Conservation (phyloP, 805 yeast genomes). For the Trichomonascus vanleenenianus region DNA sequence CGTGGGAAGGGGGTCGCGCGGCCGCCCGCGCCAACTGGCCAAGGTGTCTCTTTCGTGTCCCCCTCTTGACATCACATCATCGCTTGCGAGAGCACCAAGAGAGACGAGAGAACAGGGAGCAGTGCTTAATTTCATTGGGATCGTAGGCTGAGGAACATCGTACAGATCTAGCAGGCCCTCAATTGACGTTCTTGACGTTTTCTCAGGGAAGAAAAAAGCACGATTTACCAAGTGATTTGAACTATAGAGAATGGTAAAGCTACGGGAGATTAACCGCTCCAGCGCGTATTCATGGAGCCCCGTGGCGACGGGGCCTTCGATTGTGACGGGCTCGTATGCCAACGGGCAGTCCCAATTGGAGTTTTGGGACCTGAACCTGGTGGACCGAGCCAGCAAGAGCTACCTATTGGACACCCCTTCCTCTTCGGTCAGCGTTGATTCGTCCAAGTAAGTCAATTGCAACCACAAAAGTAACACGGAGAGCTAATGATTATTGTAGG, state of each 20-base stretch:
- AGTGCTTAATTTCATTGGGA: too few relatives aligned
- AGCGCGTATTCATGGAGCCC: constrained; percentile 97
- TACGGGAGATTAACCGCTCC: constrained; percentile 74
- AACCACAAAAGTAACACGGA: constrained; percentile 13
- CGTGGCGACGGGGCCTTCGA: constrained; percentile 52
- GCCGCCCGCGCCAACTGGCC: too few relatives aligned
- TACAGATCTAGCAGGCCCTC: too few relatives aligned
- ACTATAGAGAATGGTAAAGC: constrained; percentile 72
- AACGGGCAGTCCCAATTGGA: constrained; percentile 83
- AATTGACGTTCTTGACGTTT: too few relatives aligned
- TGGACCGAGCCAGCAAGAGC: constrained; percentile 26
- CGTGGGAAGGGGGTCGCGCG: too few relatives aligned
- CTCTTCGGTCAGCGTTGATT: constrained; percentile 33
- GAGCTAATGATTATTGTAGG: constrained; percentile 36
- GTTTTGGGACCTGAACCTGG: constrained; percentile 55
- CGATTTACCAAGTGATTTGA: too few relatives aligned
- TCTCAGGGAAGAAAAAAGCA: too few relatives aligned
- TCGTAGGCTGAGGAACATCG: too few relatives aligned
- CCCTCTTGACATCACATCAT: too few relatives aligned
- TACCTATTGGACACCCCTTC: constrained; percentile 30
- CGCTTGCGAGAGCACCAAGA: too few relatives aligned
- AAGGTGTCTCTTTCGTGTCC: too few relatives aligned
- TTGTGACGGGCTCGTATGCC: constrained; percentile 92
- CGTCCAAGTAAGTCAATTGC: constrained; percentile 34
- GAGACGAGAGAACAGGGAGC: too few relatives aligned